Conservation (phyloP, 768 basidiomycete species). For the Phaeotremella skinneri region DNA sequence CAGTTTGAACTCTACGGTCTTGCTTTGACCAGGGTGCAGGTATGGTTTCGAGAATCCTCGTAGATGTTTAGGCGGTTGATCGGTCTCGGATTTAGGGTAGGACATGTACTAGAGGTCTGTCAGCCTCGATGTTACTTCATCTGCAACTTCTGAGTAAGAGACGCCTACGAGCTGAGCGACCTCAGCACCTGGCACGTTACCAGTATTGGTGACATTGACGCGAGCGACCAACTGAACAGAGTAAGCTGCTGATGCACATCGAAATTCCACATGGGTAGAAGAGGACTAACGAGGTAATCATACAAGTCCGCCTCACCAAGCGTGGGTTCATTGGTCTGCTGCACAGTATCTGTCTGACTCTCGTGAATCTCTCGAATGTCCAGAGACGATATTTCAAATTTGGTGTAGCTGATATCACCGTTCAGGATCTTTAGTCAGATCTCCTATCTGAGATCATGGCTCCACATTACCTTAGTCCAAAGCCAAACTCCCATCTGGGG, state of each 20-base stretch:
- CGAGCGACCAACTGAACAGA: conserved; percentile 30
- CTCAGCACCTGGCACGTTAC: conserved; percentile 47
- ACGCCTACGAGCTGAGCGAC: conserved; percentile 51
- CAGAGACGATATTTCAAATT: conserved; percentile 43
- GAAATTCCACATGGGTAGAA: not conserved
- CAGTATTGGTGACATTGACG: conserved; percentile 51
- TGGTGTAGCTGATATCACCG: conserved; percentile 38
- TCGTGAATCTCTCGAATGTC: conserved; percentile 26
- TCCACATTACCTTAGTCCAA: conserved; percentile 44
- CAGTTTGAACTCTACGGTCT: conserved; percentile 41
- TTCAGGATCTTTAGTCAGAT: conserved; percentile 8
- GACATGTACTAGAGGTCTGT: conserved; percentile 40
- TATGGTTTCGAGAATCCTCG: conserved; percentile 49
- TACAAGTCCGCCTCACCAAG: conserved; percentile 44
- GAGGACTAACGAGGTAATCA: conserved; percentile 42
- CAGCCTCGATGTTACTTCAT: conserved; percentile 1
- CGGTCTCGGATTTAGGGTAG: conserved; percentile 37
- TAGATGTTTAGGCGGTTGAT: conserved; percentile 48
- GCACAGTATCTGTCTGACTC: conserved; percentile 40
- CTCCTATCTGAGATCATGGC: not conserved
- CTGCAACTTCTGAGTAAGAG: not conserved
- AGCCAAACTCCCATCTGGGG: conserved; percentile 51
- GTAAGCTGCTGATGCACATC: not conserved
- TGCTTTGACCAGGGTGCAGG: conserved; percentile 35
- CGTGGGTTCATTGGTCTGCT: conserved; percentile 49